phyloP scores from a whole-genome alignment of 768 basidiomycete species.

The Mycena venus region DNA sequence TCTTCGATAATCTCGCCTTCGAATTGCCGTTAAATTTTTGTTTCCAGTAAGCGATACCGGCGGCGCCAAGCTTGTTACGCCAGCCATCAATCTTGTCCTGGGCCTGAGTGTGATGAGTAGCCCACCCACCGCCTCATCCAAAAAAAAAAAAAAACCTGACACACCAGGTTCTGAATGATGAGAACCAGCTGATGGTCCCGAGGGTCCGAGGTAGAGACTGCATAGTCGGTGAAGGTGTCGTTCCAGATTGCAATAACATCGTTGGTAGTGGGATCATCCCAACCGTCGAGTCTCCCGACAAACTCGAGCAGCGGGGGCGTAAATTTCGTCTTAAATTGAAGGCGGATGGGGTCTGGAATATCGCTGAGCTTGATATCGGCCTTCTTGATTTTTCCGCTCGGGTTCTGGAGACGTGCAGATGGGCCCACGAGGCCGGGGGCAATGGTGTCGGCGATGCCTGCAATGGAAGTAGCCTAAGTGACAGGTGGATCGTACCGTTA shows the following conservation, averaged over 20 bases:
- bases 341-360: background rate
- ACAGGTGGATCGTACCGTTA: too few species aligned
- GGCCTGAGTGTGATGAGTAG: background rate
- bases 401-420: background rate
- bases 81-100: background rate
- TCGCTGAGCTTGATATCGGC: too few species aligned
- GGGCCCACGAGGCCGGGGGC: background rate
- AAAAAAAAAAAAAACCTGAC: background rate
- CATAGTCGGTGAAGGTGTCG: too few species aligned
- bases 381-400: background rate
- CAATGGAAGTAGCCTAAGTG: background rate
- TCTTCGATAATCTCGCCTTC: background rate
- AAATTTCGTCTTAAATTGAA: background rate
- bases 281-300: too few species aligned
- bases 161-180: background rate
- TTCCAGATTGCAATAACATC: too few species aligned
- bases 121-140: background rate
- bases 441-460: constrained; percentile 3
- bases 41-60: background rate
- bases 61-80: background rate
- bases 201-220: too few species aligned
- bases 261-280: too few species aligned
- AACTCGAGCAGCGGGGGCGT: too few species aligned
- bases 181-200: too few species aligned
- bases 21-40: background rate